Percentiles rank a stretch among this genome's conserved stretches.
Conservation (phyloP, 2,329 filamentous ascomycete genomes). For the Neospermospora avenae region DNA sequence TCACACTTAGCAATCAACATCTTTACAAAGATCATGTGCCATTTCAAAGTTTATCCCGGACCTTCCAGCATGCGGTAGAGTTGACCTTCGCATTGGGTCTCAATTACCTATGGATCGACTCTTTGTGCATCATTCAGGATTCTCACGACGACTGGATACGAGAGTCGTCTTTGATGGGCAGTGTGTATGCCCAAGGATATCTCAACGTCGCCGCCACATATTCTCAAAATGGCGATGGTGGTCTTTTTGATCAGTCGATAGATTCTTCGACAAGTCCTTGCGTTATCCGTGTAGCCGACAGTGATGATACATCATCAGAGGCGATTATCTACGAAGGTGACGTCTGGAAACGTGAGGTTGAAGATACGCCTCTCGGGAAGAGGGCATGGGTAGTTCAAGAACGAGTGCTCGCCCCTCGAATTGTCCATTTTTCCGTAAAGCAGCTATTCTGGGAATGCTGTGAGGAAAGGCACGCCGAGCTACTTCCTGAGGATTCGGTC, state of each 20-base stretch:
- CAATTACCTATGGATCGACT: constrained; percentile 8
- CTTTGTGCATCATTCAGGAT: constrained; percentile 6
- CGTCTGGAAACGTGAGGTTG: constrained; percentile 6
- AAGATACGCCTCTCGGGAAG: constrained; percentile 11
- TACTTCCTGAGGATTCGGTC: background rate
- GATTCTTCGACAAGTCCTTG: background rate
- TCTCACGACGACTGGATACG: constrained; percentile 2
- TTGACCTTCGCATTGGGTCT: background rate
- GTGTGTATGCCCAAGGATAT: background rate
- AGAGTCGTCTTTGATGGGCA: background rate
- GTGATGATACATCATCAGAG: background rate
- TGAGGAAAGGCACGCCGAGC: background rate
- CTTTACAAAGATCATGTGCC: background rate
- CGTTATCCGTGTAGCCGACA: background rate
- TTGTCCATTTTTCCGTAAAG: constrained; percentile 20
- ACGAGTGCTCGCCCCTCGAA: constrained; percentile 19
- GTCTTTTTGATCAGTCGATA: background rate
- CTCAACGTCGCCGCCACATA: constrained; percentile 27
- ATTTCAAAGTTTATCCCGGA: background rate
- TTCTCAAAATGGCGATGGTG: constrained; percentile 3
- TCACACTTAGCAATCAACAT: background rate
- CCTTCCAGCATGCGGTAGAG: background rate
- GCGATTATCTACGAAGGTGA: background rate
- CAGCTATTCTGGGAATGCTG: constrained; percentile 11
- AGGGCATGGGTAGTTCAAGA: constrained; percentile 28